Conservation (phyloP, 306 rosid genomes). For the Rosa rugosa region DNA sequence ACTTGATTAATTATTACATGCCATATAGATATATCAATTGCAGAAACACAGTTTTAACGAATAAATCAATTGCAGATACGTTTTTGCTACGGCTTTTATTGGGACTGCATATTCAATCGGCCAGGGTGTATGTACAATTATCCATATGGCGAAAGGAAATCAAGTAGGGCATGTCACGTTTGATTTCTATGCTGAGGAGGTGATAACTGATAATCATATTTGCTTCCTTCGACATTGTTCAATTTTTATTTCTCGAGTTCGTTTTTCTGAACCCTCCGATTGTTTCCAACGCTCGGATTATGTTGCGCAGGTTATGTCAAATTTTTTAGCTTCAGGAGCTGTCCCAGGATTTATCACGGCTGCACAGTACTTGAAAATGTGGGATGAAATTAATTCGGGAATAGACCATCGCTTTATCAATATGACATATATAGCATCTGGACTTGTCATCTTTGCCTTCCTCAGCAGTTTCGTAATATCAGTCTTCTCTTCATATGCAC, state of each 20-base stretch:
- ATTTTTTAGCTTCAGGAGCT: constrained; percentile 6
- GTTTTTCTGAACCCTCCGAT: too few relatives aligned
- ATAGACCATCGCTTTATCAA: not conserved
- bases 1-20: not conserved
- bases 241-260: not conserved
- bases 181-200: constrained; percentile 9
- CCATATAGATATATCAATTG: not conserved
- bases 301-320: constrained; percentile 1
- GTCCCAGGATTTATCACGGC: not conserved
- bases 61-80: not conserved
- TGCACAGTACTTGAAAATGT: not conserved
- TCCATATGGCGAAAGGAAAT: not conserved
- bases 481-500: not conserved
- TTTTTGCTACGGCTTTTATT: not conserved
- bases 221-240: not conserved
- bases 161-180: not conserved
- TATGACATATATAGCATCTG: not conserved
- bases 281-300: not conserved
- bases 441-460: not conserved
- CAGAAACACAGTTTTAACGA: not conserved
- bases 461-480: not conserved
- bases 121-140: not conserved
- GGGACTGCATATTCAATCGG: not conserved
- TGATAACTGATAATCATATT: not conserved
- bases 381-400: not conserved